A percentile compares a stretch with the other conserved stretches of the same genome.
These are phyloP conservation scores for Saprolegnia diclina DNA, from an alignment of 352 stramenopile genomes.

Conservation along the genomic window DNA sequence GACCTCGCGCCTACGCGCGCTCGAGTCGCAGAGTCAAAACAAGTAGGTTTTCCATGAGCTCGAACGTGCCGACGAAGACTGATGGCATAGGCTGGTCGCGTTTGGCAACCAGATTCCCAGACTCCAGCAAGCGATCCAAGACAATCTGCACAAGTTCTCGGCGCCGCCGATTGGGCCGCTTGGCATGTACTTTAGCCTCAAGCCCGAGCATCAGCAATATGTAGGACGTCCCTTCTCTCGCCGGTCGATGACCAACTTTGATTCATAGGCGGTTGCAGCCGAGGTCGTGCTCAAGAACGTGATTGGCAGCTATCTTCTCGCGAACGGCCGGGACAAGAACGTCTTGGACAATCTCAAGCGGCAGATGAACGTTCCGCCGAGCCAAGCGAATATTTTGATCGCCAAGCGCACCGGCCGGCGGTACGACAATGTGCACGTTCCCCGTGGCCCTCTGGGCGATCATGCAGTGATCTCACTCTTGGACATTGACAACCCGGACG, in stretches of 20 bases:
- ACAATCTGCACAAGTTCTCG: conserved; percentile 60
- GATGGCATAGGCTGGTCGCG: conserved; percentile 37
- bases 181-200: conserved; percentile 65
- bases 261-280: conserved; percentile 44
- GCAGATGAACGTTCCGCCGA: conserved; percentile 51
- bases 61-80: background rate
- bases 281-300: conserved; percentile 69
- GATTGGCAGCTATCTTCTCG: conserved; percentile 70
- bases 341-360: conserved; percentile 70
- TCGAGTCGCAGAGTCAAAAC: conserved; percentile 52
- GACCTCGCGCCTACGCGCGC: conserved; percentile 40
- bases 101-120: conserved; percentile 64
- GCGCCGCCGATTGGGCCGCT: conserved; percentile 64
- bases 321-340: conserved; percentile 69
- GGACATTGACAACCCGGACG: conserved; percentile 62
- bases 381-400: conserved; percentile 79
- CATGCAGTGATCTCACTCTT: conserved; percentile 76
- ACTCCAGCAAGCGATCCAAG: conserved; percentile 66
- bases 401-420: conserved; percentile 45
- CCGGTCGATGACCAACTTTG: background rate
- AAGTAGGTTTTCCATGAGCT: background rate
- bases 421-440: conserved; percentile 52
- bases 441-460: conserved; percentile 41
- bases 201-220: conserved; percentile 58
- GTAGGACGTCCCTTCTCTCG: conserved; percentile 1